Conservation (phyloP, 108 stramenopile genomes). For the Nitzschia sp. region DNA sequence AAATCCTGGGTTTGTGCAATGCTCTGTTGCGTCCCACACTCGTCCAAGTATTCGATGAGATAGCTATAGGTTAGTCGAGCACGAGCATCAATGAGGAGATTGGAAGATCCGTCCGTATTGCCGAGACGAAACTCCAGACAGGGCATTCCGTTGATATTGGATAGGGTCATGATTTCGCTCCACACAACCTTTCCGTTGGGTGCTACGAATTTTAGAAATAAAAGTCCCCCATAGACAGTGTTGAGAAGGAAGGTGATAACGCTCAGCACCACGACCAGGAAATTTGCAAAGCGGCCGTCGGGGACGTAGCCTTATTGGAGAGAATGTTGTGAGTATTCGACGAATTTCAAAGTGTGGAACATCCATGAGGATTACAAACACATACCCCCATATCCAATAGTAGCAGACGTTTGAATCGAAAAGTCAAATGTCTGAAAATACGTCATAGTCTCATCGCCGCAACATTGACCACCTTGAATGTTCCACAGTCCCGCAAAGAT, state of each 20-base stretch:
- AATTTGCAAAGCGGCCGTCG: slow-evolving; percentile 6
- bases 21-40: background rate
- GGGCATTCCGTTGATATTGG: slow-evolving; percentile 16
- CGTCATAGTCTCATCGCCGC: slow-evolving; percentile 10
- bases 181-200: slow-evolving; percentile 1
- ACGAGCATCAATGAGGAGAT: background rate
- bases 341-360: background rate
- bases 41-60: background rate
- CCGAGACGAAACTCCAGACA: slow-evolving; percentile 23
- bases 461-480: slow-evolving; percentile 18
- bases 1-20: background rate
- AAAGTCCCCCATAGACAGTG: slow-evolving; percentile 17
- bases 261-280: slow-evolving; percentile 11
- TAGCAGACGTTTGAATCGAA: slow-evolving; percentile 19
- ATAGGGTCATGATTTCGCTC: slow-evolving; percentile 15
- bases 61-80: background rate
- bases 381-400: slow-evolving; percentile 20
- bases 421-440: slow-evolving; percentile 13
- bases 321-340: background rate
- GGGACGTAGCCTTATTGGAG: background rate
- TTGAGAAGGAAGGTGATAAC: background rate
- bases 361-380: background rate
- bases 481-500: slow-evolving; percentile 14
- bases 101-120: slow-evolving; percentile 12
- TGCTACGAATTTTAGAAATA: slow-evolving; percentile 22